Percentiles rank a stretch among this genome's conserved stretches.
Conservation (phyloP, 345 rosid genomes). For the Lepidium aucheri region DNA sequence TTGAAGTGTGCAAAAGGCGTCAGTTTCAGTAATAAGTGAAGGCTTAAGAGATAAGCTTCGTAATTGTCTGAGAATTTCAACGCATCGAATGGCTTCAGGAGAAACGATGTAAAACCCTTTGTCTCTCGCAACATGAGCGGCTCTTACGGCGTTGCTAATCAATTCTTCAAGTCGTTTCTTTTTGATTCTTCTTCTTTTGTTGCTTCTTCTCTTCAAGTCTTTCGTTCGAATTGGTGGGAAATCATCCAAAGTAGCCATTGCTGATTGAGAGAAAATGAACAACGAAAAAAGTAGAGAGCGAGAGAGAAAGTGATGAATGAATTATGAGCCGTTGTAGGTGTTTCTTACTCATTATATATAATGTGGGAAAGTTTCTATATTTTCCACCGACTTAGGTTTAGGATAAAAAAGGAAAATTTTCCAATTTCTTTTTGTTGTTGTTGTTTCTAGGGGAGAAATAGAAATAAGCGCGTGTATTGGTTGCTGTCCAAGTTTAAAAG, state of each 20-base stretch:
- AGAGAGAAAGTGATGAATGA: neutral
- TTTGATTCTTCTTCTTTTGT: neutral
- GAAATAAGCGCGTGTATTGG: neutral
- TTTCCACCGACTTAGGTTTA: neutral
- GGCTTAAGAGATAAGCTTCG: slow-evolving; percentile 6
- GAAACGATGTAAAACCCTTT: slow-evolving; percentile 18
- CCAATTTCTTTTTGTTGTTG: neutral
- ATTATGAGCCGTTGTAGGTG: too few relatives aligned
- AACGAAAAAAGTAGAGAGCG: neutral
- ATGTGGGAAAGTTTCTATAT: neutral
- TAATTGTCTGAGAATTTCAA: neutral
- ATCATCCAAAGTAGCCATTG: neutral
- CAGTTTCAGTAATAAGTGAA: neutral
- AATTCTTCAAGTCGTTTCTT: neutral
- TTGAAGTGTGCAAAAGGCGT: neutral
- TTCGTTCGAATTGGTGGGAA: neutral
- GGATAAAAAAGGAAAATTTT: neutral
- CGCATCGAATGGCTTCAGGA: slow-evolving; percentile 10
- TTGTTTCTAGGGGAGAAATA: too few relatives aligned
- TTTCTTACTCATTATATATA: neutral
- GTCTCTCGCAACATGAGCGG: slow-evolving; percentile 11
- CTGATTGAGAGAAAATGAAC: neutral
- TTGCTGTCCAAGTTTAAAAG: neutral
- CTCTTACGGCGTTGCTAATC: neutral
- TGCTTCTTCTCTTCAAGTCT: neutral